Evolutionary conservation across 2,329 filamentous ascomycete genomes (phyloP), one percentile per base, ranked within the genome.

Genomic region (Calonectria pteridis): DNA sequence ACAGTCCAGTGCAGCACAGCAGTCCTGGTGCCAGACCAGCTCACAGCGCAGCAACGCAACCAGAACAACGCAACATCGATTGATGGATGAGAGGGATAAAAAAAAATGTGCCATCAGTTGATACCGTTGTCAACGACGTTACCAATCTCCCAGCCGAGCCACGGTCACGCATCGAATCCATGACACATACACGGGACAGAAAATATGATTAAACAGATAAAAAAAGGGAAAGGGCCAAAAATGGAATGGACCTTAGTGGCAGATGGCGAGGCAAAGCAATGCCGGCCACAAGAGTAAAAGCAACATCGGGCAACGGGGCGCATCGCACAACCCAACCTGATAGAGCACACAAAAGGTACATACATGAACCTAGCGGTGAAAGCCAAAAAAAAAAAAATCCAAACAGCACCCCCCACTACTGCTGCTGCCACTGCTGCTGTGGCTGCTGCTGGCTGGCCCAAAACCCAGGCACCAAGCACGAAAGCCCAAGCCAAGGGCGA

Each of bases 1-100:
- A 64, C 73, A 77, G 72, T 71, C 72, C 73, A 63, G 63, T 64
- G 35, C 63, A 71, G 51, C 50, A 46, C 59, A 71, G 50, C 68
- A 53, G 23, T 43, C 31, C 53, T 46, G 46, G 69, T 43, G 55
- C 55, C 43, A 59, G 58, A 33, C 46, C 68, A 71, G 40, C 62
- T 20, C 65, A 40, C 37, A 58, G 59, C 49, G 49, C 55, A 68
- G 53, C 67, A 69, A 62, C 67, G 35, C 66, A 69, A 62, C 53
- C 29, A 31, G 50, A 40, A 64, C 58, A 40, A 69, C 58, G 59
- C 55, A 51, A 63, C 49, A 70, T 62, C 67, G 46, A 55, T 67
- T 55, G 13, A 67, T 40, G 35, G 55, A 40, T 40, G 33, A 62
- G 26, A 46, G 43, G 43, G 43, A 46, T n/a, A 46, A 46, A 13